A percentile compares a stretch with the other conserved stretches of the same genome.
These are phyloP conservation scores for Backusella mclennaniae DNA, from an alignment of 192 early-diverging fungal species.

Conservation along the genomic window DNA sequence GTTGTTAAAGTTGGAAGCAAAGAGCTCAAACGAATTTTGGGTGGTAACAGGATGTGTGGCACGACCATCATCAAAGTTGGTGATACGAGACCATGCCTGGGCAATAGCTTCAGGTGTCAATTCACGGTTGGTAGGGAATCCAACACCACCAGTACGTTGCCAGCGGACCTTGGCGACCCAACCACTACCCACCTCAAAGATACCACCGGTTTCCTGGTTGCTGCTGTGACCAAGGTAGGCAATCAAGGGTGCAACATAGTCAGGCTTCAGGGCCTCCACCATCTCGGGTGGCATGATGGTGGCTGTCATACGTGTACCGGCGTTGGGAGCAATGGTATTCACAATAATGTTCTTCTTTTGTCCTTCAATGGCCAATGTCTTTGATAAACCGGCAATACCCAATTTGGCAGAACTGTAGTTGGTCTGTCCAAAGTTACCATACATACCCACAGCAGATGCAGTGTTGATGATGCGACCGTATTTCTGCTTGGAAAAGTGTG, in stretches of 20 bases:
- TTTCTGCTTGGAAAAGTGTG: constrained; percentile 90
- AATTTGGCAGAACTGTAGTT: constrained; percentile 74
- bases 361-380: constrained; percentile 93
- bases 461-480: constrained; percentile 96
- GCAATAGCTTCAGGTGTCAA: constrained; percentile 87
- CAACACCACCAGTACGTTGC: constrained; percentile 93
- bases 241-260: constrained; percentile 93
- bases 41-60: constrained; percentile 84
- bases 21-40: constrained; percentile 76
- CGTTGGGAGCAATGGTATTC: constrained; percentile 97
- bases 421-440: constrained; percentile 82
- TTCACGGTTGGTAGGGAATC: constrained; percentile 82
- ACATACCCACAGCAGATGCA: constrained; percentile 88
- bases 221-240: constrained; percentile 86
- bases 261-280: constrained; percentile 93
- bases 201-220: constrained; percentile 71
- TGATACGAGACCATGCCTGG: constrained; percentile 73
- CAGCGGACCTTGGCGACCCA: constrained; percentile 95
- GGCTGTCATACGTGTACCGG: constrained; percentile 96
- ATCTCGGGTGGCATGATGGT: constrained; percentile 96
- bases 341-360: constrained; percentile 84
- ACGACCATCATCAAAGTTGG: constrained; percentile 94
- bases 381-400: constrained; percentile 84
- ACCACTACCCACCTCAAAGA: constrained; percentile 97
- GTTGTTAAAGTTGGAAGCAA: constrained; percentile 83